These are phyloP conservation scores for Stemphylium vesicarium DNA, from an alignment of 2,329 filamentous ascomycete species.

Conservation along the genomic window DNA sequence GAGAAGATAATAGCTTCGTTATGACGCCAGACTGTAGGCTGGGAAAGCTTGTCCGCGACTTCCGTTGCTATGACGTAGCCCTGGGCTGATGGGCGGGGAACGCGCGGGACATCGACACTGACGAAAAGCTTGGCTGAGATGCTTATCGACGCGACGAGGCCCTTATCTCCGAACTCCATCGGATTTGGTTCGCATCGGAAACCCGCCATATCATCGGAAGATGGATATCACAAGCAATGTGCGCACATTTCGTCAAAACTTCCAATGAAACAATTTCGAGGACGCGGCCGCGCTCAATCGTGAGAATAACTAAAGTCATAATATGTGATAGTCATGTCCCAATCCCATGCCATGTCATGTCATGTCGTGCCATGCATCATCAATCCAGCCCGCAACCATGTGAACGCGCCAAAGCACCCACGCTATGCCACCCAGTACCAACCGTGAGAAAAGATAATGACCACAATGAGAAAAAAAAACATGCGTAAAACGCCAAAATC, in stretches of 20 bases:
- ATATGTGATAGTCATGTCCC: conserved; percentile 2
- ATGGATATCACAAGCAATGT: not conserved
- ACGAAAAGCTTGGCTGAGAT: conserved; percentile 19
- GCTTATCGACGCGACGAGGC: conserved; percentile 16
- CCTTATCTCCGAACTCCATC: not conserved
- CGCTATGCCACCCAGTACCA: conserved; percentile 28
- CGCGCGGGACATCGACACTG: conserved; percentile 15
- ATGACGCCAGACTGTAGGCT: conserved; percentile 3
- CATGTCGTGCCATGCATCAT: not conserved
- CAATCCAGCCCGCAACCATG: not conserved
- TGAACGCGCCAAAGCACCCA: conserved; percentile 20
- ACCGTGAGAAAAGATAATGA: conserved; percentile 5
- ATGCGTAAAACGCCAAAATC: conserved; percentile 2
- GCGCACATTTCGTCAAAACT: not conserved
- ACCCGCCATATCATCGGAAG: not conserved
- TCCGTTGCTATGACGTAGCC: conserved; percentile 32
- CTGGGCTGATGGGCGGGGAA: conserved; percentile 2
- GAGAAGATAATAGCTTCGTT: not conserved
- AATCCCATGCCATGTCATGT: not conserved
- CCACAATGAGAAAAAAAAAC: not conserved
- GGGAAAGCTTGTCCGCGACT: conserved; percentile 13
- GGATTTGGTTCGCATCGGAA: not conserved
- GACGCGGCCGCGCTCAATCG: not conserved
- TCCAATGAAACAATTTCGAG: not conserved
- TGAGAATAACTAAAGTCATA: not conserved